Conservation (phyloP, 805 yeast genomes). For the Saccharomycopsis fibuligera region DNA sequence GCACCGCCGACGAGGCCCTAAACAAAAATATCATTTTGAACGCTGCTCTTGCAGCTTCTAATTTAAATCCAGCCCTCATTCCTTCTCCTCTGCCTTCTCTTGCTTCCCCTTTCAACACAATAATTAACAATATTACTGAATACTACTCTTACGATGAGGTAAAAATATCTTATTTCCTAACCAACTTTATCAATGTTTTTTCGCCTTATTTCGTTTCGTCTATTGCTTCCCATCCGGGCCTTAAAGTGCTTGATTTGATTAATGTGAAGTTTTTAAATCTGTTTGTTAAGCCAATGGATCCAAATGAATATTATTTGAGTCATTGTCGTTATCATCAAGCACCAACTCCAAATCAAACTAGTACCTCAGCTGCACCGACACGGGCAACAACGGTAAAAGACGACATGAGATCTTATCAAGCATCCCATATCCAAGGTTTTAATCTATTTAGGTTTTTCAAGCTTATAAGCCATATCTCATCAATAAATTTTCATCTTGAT, state of each 20-base stretch:
- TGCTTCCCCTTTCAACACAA: too few relatives aligned
- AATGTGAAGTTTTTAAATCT: conserved; percentile 3
- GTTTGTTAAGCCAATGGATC: background rate
- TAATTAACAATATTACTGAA: background rate
- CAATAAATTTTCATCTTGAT: too few relatives aligned
- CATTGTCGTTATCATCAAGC: background rate
- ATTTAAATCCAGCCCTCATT: too few relatives aligned
- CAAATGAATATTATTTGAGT: too few relatives aligned
- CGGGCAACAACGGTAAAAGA: background rate
- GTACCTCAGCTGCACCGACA: too few relatives aligned
- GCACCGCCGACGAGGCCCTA: too few relatives aligned
- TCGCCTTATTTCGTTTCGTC: background rate
- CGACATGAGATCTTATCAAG: background rate
- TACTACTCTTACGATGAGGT: conserved; percentile 3
- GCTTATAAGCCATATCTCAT: too few relatives aligned
- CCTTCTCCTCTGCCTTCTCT: too few relatives aligned
- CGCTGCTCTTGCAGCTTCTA: too few relatives aligned
- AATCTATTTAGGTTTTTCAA: too few relatives aligned
- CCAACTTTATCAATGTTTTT: background rate
- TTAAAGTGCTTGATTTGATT: background rate
- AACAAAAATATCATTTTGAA: too few relatives aligned
- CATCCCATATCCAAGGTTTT: background rate
- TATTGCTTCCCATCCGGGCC: background rate
- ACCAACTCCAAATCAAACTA: too few relatives aligned
- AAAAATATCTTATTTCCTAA: conserved; percentile 3